Evolutionary conservation across 768 basidiomycete species (phyloP).

Genomic region (Lactarius hatsudake): DNA sequence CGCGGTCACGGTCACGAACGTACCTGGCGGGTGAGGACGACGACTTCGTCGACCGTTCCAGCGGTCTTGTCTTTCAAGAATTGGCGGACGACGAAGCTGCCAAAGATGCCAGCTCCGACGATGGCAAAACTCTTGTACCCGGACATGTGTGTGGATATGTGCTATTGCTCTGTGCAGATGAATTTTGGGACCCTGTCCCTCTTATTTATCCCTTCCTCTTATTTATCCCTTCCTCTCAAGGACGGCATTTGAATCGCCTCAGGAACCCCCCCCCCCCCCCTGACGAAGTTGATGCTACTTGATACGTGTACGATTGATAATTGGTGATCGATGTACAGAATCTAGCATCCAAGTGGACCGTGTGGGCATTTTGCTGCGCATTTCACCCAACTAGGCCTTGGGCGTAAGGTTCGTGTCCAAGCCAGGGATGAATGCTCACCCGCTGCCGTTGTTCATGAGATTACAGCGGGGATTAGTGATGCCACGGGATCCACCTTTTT

Average conservation of each 20-base stretch:
- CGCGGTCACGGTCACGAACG: neutral
- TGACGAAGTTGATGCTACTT: too few relatives aligned
- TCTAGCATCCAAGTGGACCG: too few relatives aligned
- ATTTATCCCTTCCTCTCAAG: too few relatives aligned
- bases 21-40: slow-evolving; percentile 24
- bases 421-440: too few relatives aligned
- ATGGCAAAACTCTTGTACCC: slow-evolving; percentile 25
- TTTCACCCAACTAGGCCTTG: too few relatives aligned
- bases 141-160: slow-evolving; percentile 10
- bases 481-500: neutral
- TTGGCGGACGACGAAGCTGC: slow-evolving; percentile 19
- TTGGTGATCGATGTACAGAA: too few relatives aligned
- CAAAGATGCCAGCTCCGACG: slow-evolving; percentile 24
- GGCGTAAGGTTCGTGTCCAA: too few relatives aligned
- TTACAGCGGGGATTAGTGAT: neutral
- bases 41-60: slow-evolving; percentile 19
- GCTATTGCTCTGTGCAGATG: neutral
- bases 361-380: too few relatives aligned
- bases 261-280: too few relatives aligned
- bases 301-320: too few relatives aligned
- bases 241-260: too few relatives aligned
- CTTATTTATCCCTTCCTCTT: neutral
- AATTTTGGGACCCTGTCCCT: neutral
- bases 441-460: neutral
- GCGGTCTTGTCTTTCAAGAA: slow-evolving; percentile 14